phyloP scores from a whole-genome alignment of 306 rosid species.

The Adenanthera pavonina region DNA sequence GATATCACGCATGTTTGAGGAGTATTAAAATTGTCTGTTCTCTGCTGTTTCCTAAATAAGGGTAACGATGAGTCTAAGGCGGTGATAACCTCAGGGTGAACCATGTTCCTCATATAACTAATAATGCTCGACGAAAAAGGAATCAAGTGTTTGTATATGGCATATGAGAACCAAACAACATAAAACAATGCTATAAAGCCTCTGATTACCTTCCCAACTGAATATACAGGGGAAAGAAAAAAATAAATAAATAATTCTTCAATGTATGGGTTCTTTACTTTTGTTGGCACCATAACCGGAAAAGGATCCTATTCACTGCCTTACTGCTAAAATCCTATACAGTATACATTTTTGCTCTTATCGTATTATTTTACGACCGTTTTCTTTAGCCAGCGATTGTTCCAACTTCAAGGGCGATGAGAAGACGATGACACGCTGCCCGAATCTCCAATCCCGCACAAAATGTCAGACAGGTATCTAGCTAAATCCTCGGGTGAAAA shows the following conservation, averaged over 20 bases:
- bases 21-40: no score
- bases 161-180: background rate
- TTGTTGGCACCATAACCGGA: background rate
- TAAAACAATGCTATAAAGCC: background rate
- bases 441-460: slow-evolving; percentile 48
- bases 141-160: no score
- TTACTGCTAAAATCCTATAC: background rate
- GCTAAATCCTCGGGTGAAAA: slow-evolving; percentile 63
- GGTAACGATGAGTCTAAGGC: no score
- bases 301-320: background rate
- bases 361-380: background rate
- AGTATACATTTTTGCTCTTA: background rate
- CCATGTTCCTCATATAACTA: no score
- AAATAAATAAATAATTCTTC: background rate
- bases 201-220: no score
- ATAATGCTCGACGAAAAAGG: no score
- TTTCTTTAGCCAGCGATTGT: slow-evolving; percentile 12
- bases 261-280: background rate
- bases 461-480: slow-evolving; percentile 57
- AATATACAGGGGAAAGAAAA: no score
- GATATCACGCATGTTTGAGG: no score
- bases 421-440: slow-evolving; percentile 51
- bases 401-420: slow-evolving; percentile 40
- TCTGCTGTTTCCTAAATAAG: no score
- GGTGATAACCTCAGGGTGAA: no score